phyloP scores from a whole-genome alignment of 208 protist genomes.

The Wallacemonas sp. region DNA sequence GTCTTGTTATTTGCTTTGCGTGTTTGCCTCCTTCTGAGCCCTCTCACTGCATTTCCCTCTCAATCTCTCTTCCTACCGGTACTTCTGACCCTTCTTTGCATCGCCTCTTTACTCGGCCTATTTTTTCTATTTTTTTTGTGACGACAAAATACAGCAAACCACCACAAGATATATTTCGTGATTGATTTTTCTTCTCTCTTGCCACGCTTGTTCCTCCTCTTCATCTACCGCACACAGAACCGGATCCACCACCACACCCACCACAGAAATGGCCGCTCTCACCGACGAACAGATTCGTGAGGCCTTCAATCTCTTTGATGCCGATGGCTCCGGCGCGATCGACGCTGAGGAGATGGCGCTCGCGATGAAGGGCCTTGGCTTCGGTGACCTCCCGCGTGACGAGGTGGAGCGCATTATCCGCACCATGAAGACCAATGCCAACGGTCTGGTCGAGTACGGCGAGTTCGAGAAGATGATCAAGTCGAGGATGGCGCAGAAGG shows the following conservation, averaged over 20 bases:
- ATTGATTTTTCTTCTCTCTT: too few species aligned
- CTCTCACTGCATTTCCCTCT: too few species aligned
- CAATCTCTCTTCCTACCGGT: too few species aligned
- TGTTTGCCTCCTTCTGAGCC: too few species aligned
- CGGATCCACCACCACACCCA: too few species aligned
- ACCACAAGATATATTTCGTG: too few species aligned
- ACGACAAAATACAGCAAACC: too few species aligned
- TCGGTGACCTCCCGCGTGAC: constrained; percentile 91
- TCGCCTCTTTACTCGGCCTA: too few species aligned
- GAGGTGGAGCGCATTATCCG: constrained; percentile 93
- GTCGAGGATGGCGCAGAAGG: constrained; percentile 90
- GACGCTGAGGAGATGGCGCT: constrained; percentile 94
- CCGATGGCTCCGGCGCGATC: constrained; percentile 93
- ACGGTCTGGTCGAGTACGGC: constrained; percentile 88
- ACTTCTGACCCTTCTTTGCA: too few species aligned
- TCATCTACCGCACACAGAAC: constrained; percentile 15
- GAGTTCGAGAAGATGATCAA: constrained; percentile 93
- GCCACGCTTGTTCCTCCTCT: constrained; percentile 19
- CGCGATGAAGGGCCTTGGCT: constrained; percentile 95
- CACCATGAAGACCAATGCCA: constrained; percentile 83
- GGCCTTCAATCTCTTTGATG: constrained; percentile 98
- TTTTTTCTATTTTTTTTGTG: too few species aligned
- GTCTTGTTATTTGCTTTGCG: too few species aligned
- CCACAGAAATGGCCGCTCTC: constrained; percentile 79
- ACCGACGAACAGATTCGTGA: constrained; percentile 95